Conservation (phyloP, 1,284 basidiomycete species). For the Ustilago nuda region DNA sequence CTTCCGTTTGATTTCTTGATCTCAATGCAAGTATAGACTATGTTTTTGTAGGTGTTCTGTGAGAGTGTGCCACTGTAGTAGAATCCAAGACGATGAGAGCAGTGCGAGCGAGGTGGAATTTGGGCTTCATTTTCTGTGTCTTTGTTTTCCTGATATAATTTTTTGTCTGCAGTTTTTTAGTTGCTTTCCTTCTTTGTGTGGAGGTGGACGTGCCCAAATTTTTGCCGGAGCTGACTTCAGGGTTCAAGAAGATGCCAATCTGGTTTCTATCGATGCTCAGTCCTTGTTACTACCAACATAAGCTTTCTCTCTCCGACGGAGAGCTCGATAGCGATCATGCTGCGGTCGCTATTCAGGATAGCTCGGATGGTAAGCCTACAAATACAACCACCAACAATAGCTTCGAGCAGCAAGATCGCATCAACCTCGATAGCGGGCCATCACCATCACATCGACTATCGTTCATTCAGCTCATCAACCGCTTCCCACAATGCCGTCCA, state of each 20-base stretch:
- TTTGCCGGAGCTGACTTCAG: slow-evolving; percentile 17
- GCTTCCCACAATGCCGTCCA: background rate
- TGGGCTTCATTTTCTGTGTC: background rate
- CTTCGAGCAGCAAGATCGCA: background rate
- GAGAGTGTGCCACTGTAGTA: background rate
- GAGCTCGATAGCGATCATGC: slow-evolving; percentile 7
- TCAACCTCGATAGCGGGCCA: background rate
- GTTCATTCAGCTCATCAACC: slow-evolving; percentile 1
- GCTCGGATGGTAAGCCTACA: background rate
- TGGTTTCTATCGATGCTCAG: background rate
- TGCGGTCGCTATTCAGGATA: background rate
- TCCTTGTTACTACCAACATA: background rate
- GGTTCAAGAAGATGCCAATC: slow-evolving; percentile 11
- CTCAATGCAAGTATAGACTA: slow-evolving; percentile 1
- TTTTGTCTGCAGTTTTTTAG: background rate
- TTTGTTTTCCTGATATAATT: background rate
- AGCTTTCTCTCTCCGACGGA: background rate
- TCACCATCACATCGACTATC: background rate
- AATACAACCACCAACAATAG: background rate
- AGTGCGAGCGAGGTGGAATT: background rate
- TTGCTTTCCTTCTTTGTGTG: background rate
- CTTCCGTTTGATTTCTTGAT: no score
- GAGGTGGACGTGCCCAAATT: slow-evolving; percentile 15
- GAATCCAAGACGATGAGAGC: background rate
- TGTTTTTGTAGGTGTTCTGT: background rate